Evolutionary conservation across 2,329 filamentous ascomycete genomes (phyloP).

Genomic region (Ilyonectria destructans): DNA sequence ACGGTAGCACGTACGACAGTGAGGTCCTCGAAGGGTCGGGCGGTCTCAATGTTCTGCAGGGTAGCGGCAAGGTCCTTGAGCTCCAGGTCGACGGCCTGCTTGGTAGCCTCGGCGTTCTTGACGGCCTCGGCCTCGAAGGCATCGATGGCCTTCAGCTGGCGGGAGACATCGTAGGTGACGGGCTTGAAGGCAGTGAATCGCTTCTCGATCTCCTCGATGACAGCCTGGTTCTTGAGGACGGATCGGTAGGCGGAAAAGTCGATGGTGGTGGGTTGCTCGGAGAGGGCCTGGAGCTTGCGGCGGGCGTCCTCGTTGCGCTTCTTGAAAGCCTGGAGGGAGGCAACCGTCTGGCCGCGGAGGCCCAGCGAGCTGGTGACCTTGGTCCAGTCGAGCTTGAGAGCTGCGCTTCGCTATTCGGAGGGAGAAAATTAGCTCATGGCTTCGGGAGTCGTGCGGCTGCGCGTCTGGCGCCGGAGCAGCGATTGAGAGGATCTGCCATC

Average conservation of each 20-base stretch:
- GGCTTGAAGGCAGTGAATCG: slow-evolving; percentile 95
- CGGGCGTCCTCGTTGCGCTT: slow-evolving; percentile 99
- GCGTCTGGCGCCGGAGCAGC: slow-evolving; percentile 27
- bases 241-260: slow-evolving; percentile 96
- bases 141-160: slow-evolving; percentile 98
- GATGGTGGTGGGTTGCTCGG: slow-evolving; percentile 87
- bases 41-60: slow-evolving; percentile 96
- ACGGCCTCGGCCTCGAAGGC: slow-evolving; percentile 97
- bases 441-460: slow-evolving; percentile 41
- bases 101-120: slow-evolving; percentile 97
- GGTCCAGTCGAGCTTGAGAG: slow-evolving; percentile 99
- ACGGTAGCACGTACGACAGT: slow-evolving; percentile 84
- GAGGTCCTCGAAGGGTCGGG: slow-evolving; percentile 95
- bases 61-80: slow-evolving; percentile 95
- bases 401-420: slow-evolving; percentile 87
- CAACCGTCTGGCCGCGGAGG: slow-evolving; percentile 94
- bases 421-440: slow-evolving; percentile 71
- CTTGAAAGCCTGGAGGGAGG: slow-evolving; percentile 96
- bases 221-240: slow-evolving; percentile 94
- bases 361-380: slow-evolving; percentile 95
- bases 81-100: slow-evolving; percentile 95
- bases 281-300: slow-evolving; percentile 89
- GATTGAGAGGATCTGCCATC: slow-evolving; percentile 39
- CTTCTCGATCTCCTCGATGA: slow-evolving; percentile 98
- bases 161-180: slow-evolving; percentile 89